These are phyloP conservation scores for Gossypium stocksii DNA, from an alignment of 345 rosid species.

Conservation along the genomic window DNA sequence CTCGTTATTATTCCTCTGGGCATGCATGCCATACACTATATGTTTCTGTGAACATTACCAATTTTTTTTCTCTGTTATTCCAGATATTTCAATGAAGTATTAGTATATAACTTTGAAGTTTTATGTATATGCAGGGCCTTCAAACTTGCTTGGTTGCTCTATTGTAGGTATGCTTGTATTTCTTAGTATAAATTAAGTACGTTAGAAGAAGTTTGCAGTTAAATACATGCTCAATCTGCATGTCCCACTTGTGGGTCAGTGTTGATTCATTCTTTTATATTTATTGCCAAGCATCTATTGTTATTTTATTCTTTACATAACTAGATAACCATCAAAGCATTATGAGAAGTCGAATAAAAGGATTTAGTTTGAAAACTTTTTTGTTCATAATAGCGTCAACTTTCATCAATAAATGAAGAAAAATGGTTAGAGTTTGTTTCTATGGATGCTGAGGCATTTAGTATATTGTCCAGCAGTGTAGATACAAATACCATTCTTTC, in stretches of 20 bases:
- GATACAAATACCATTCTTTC: neutral
- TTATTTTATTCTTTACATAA: neutral
- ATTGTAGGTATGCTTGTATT: slow-evolving; percentile 51
- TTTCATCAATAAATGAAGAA: neutral
- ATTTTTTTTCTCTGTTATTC: neutral
- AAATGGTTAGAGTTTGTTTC: neutral
- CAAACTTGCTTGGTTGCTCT: slow-evolving; percentile 96
- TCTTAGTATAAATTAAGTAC: slow-evolving; percentile 1
- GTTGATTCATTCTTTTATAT: slow-evolving; percentile 1
- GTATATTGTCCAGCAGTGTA: neutral
- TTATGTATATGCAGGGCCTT: slow-evolving; percentile 61
- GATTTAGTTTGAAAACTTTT: neutral
- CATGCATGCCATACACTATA: neutral
- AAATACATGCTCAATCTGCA: neutral
- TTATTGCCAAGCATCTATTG: no score
- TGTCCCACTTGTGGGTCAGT: slow-evolving; percentile 4
- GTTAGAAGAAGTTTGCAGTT: neutral
- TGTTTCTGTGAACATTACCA: neutral
- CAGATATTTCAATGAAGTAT: neutral
- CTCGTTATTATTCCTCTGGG: neutral
- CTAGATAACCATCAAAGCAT: neutral
- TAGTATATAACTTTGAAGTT: slow-evolving; percentile 15
- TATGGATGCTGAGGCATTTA: slow-evolving; percentile 2
- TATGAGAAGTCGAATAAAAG: neutral
- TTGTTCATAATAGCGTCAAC: neutral